These are phyloP conservation scores for Kentomonas sorsogonicus DNA, from an alignment of 208 protist species.

Conservation along the genomic window DNA sequence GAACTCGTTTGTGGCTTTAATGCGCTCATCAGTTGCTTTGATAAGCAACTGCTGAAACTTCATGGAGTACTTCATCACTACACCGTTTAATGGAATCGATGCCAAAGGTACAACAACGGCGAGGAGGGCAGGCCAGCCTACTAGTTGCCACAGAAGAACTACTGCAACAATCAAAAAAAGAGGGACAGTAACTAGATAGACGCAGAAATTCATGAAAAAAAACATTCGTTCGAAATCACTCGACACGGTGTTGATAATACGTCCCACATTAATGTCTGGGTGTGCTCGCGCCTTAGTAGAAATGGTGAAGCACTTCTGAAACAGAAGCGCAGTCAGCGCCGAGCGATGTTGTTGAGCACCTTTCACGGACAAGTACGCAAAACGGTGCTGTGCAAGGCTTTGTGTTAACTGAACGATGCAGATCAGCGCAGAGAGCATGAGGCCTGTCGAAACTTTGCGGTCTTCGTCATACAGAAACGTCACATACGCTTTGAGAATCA, in stretches of 20 bases:
- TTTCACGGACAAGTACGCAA: slow-evolving; percentile 41
- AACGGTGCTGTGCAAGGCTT: slow-evolving; percentile 37
- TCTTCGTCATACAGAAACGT: slow-evolving; percentile 17
- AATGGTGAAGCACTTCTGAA: slow-evolving; percentile 55
- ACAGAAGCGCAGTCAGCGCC: slow-evolving; percentile 43
- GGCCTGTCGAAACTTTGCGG: slow-evolving; percentile 23
- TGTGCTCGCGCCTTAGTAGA: slow-evolving; percentile 14
- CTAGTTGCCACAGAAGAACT: slow-evolving; percentile 32
- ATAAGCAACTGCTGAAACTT: slow-evolving; percentile 25
- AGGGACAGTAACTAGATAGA: slow-evolving; percentile 64
- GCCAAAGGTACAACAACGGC: slow-evolving; percentile 54
- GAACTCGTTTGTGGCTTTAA: slow-evolving; percentile 83
- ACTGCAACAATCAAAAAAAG: slow-evolving; percentile 53
- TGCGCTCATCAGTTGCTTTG: slow-evolving; percentile 64
- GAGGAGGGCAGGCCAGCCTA: slow-evolving; percentile 55
- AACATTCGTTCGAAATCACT: slow-evolving; percentile 55
- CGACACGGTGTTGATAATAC: slow-evolving; percentile 66
- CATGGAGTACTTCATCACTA: slow-evolving; percentile 30
- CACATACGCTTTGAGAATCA: slow-evolving; percentile 41
- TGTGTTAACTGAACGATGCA: slow-evolving; percentile 42
- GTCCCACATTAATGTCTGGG: slow-evolving; percentile 49
- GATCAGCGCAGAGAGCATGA: slow-evolving; percentile 33
- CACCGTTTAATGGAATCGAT: slow-evolving; percentile 50
- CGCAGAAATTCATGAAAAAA: slow-evolving; percentile 52
- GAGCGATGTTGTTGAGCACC: slow-evolving; percentile 45